Conservation (phyloP, 2,329 filamentous ascomycete genomes). For the Thelonectria blattea region DNA sequence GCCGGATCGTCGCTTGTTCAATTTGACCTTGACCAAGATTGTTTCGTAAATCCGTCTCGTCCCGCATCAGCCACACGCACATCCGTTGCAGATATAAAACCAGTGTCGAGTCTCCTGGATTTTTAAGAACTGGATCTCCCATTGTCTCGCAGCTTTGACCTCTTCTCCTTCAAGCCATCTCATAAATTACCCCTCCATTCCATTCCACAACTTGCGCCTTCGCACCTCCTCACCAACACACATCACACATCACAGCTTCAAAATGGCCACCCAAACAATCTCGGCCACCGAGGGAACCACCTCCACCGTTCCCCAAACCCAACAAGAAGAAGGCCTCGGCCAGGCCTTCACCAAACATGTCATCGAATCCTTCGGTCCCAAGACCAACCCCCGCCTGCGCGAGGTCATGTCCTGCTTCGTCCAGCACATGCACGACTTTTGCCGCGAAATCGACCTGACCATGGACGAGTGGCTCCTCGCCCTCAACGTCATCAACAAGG, state of each 20-base stretch:
- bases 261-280: conserved; percentile 8
- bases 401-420: conserved; percentile 72
- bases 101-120: not conserved
- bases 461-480: conserved; percentile 80
- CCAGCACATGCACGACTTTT: conserved; percentile 80
- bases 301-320: conserved; percentile 45
- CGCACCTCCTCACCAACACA: not conserved
- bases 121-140: no score
- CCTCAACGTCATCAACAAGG: conserved; percentile 62
- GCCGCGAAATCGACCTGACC: conserved; percentile 78
- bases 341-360: conserved; percentile 73
- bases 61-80: conserved; percentile 3
- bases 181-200: not conserved
- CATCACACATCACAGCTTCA: not conserved
- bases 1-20: conserved; percentile 11
- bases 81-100: conserved; percentile 7
- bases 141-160: not conserved
- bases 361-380: conserved; percentile 75
- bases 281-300: conserved; percentile 13
- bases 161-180: not conserved
- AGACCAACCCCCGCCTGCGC: conserved; percentile 70
- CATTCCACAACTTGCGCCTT: not conserved
- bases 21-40: not conserved
- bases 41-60: conserved; percentile 9
- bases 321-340: conserved; percentile 45